Base-by-base conservation (phyloP, 139 green algal species). In the Volvox africanus region DNA sequence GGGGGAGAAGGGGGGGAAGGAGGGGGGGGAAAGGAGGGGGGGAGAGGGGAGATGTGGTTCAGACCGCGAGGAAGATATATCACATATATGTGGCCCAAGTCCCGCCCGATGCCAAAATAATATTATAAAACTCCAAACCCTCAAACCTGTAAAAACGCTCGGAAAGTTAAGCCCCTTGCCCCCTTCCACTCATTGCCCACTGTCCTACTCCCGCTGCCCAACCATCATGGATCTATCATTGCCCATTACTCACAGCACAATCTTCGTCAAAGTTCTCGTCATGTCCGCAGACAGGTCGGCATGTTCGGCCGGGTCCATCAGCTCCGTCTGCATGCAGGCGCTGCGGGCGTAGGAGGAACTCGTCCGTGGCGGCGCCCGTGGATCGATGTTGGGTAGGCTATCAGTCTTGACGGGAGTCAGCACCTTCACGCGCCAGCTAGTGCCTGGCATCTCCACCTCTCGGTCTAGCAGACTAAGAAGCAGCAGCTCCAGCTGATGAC, bases 401-500 rank as follows among this genome's bases (percentile, higher is more conserved):
- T 24, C 32, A 1, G 19, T 17, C 24, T 37, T 65, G 14, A 22
- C 78, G 22, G 84, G 84, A 37, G 26, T 32, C 26, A 69, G 67
- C 21, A 89, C 84, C 68, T 69, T 68, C 26, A 89, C 84, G 16
- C 84, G 84, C 84, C 84, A 89, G n/a, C n/a, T 69, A 36, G 83
- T 88, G 1, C 85, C 90, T 36, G 90, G 90, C 90, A 77, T 88
- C n/a, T 87, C 90, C 16, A 61, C 17, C 67, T 93, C 90, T 13
- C 73, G 65, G 30, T 93, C 90, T 67, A 93, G 86, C 62, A 93
- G 79, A 14, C 85, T 78, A 11, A 93, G 85, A 76, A 93, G 26
- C 77, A 93, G 78, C 76, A 93, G 76, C 78, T 91, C 76, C 85
- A 93, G 50, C 44, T 91, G 85, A 22, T 37, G 22, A 13, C 67